A percentile compares a stretch with the other conserved stretches of the same genome.
phyloP scores from a whole-genome alignment of 164 flowering plant genomes.

The Platanus orientalis region DNA sequence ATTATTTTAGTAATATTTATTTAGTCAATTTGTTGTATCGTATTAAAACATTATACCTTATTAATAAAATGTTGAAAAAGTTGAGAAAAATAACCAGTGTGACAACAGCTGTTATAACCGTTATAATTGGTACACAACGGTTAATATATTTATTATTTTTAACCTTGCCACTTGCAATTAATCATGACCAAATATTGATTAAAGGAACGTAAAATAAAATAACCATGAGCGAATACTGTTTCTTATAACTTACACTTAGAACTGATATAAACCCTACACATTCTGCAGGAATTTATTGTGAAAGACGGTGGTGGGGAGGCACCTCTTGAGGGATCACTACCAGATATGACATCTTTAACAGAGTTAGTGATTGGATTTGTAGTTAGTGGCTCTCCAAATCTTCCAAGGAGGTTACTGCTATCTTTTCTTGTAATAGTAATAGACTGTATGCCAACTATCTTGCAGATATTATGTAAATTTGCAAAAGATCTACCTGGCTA shows the following conservation, averaged over 20 bases:
- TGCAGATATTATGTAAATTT: slow-evolving; percentile 81
- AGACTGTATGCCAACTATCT: slow-evolving; percentile 10
- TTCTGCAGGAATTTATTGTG: slow-evolving; percentile 72
- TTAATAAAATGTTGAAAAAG: no score
- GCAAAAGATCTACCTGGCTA: slow-evolving; percentile 89
- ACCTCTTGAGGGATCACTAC: slow-evolving; percentile 95
- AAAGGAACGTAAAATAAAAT: neutral
- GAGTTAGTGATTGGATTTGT: slow-evolving; percentile 57
- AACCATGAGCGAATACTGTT: neutral
- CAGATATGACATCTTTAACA: slow-evolving; percentile 98
- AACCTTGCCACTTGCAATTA: neutral
- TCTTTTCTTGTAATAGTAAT: slow-evolving; percentile 8
- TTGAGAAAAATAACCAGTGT: no score
- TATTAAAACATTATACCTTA: no score
- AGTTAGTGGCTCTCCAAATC: neutral
- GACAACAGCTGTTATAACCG: no score
- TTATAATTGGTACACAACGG: no score
- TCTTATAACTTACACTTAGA: neutral
- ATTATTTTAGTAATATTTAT: no score
- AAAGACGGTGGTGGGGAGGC: slow-evolving; percentile 93
- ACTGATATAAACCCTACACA: neutral
- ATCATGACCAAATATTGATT: neutral
- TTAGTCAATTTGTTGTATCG: no score
- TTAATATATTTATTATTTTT: no score
- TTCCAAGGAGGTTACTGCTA: neutral